Conservation (phyloP, 176 grass and related monocot genomes). For the Avena atlantica region DNA sequence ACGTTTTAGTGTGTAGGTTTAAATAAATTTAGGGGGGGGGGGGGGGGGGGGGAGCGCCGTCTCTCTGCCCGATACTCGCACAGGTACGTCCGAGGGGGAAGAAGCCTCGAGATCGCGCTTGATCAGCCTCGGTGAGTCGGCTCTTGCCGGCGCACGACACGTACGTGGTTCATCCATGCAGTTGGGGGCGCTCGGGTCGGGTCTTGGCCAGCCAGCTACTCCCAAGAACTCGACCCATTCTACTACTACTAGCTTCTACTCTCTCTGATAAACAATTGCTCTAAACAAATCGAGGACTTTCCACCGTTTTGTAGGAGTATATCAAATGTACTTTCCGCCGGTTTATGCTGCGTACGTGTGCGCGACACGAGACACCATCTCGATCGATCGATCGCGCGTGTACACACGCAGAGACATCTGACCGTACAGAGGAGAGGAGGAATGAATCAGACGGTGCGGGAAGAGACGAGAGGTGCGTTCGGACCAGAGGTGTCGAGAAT, state of each 20-base stretch:
- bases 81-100: neutral
- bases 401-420: neutral
- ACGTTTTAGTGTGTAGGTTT: too few species aligned
- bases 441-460: too few species aligned
- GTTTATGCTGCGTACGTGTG: neutral
- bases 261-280: neutral
- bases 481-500: too few species aligned
- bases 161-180: constrained; percentile 19
- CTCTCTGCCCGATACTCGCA: neutral
- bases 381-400: neutral
- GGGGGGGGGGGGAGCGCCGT: neutral
- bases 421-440: neutral
- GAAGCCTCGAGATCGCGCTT: neutral
- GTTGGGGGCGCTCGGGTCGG: constrained; percentile 32
- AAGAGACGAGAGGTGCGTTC: too few species aligned
- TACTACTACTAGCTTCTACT: too few species aligned
- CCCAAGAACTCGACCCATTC: constrained; percentile 2
- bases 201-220: constrained; percentile 38
- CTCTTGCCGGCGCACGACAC: neutral
- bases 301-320: too few species aligned
- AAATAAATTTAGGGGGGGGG: too few species aligned
- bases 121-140: neutral
- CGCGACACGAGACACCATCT: neutral
- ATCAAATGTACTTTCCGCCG: neutral
- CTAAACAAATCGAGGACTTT: neutral